These are phyloP conservation scores for Suhomyces coccinellae DNA, from an alignment of 1,139 yeast species.

Conservation along the genomic window DNA sequence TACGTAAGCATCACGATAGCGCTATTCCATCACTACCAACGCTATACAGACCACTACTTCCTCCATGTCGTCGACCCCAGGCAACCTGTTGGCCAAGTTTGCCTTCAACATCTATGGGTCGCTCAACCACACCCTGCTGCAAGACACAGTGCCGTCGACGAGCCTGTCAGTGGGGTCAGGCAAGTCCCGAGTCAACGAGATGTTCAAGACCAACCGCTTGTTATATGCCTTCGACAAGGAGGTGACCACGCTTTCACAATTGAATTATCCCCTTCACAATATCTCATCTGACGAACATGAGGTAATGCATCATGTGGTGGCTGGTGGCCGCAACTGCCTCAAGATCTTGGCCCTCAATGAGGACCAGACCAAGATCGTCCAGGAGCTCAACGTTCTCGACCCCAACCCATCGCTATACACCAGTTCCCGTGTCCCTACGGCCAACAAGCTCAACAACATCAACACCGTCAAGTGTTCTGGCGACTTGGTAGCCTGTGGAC, in stretches of 20 bases:
- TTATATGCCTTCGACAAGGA: slow-evolving; percentile 32
- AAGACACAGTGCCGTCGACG: slow-evolving; percentile 14
- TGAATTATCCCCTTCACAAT: slow-evolving; percentile 29
- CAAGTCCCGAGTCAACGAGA: slow-evolving; percentile 10
- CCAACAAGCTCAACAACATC: slow-evolving; percentile 41
- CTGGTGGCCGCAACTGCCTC: slow-evolving; percentile 61
- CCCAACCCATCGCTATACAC: slow-evolving; percentile 43
- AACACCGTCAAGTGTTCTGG: slow-evolving; percentile 40
- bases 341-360: slow-evolving; percentile 47
- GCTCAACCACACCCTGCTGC: slow-evolving; percentile 16
- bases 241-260: slow-evolving; percentile 37
- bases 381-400: slow-evolving; percentile 49
- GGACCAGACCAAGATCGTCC: slow-evolving; percentile 38
- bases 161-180: slow-evolving; percentile 14
- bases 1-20: neutral
- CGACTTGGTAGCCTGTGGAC: slow-evolving; percentile 45
- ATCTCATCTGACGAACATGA: slow-evolving; percentile 13
- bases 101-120: slow-evolving; percentile 41
- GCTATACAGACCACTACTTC: neutral
- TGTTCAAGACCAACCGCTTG: slow-evolving; percentile 14
- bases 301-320: slow-evolving; percentile 39
- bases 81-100: slow-evolving; percentile 29
- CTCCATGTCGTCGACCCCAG: slow-evolving; percentile 9
- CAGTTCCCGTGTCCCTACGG: slow-evolving; percentile 34
- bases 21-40: neutral